Conservation (phyloP, 441 rosid species). For the Populus trichocarpa region DNA sequence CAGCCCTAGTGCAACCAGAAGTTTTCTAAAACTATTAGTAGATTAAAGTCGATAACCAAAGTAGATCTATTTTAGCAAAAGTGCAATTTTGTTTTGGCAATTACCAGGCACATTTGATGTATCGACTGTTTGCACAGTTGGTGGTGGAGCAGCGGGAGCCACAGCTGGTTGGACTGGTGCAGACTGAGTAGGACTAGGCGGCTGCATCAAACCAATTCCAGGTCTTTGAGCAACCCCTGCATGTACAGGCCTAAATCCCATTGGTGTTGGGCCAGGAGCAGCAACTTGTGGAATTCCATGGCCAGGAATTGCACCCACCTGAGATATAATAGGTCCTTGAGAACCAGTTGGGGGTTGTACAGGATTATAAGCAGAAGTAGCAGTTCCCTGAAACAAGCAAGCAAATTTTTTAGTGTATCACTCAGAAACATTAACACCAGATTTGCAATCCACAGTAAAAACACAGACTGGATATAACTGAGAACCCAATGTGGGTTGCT, state of each 20-base stretch:
- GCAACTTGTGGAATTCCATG: constrained; percentile 55
- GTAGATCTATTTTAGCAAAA: background rate
- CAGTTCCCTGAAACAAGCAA: constrained; percentile 51
- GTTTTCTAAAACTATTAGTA: background rate
- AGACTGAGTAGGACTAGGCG: constrained; percentile 64
- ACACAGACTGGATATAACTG: constrained; percentile 79
- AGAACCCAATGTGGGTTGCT: constrained; percentile 77
- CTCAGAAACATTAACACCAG: constrained; percentile 9
- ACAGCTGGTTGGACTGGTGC: constrained; percentile 52
- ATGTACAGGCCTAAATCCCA: constrained; percentile 69
- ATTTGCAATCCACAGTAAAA: constrained; percentile 10
- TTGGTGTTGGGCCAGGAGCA: constrained; percentile 52
- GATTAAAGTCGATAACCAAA: background rate
- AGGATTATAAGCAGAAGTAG: constrained; percentile 51
- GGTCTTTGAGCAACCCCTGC: constrained; percentile 69
- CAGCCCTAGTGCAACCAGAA: background rate
- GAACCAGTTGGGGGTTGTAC: constrained; percentile 52
- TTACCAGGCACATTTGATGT: constrained; percentile 92
- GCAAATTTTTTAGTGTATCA: constrained; percentile 12
- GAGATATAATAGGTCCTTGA: constrained; percentile 51
- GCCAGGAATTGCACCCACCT: constrained; percentile 51
- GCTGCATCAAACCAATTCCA: constrained; percentile 63
- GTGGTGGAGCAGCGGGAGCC: constrained; percentile 73
- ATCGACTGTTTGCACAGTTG: constrained; percentile 91
- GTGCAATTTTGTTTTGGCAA: background rate